These are phyloP conservation scores for Helianthus tuberosus DNA, from an alignment of 129 eudicot species.

Conservation along the genomic window DNA sequence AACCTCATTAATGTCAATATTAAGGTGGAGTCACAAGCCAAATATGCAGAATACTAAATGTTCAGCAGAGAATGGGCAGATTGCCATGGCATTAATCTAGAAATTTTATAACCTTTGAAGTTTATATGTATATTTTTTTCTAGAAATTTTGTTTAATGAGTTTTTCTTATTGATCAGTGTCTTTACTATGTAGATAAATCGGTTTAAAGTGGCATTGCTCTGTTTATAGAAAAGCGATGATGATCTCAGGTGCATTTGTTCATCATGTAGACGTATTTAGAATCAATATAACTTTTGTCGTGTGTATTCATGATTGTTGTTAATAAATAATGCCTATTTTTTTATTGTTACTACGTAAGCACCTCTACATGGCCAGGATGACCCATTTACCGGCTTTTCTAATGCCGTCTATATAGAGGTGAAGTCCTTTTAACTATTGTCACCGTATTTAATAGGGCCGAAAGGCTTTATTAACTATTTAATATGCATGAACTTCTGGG, in stretches of 20 bases:
- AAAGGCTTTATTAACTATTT: too few relatives aligned
- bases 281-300: too few relatives aligned
- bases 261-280: too few relatives aligned
- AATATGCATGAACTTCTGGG: too few relatives aligned
- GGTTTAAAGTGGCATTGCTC: constrained; percentile 73
- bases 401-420: too few relatives aligned
- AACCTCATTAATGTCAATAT: constrained; percentile 59
- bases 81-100: constrained; percentile 57
- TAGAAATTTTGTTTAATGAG: background rate
- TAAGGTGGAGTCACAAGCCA: constrained; percentile 89
- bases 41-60: constrained; percentile 72
- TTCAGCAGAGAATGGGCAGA: constrained; percentile 65
- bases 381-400: too few relatives aligned
- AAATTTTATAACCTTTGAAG: constrained; percentile 18
- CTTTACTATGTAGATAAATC: constrained; percentile 56
- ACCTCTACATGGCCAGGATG: too few relatives aligned
- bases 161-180: background rate
- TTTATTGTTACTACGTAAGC: too few relatives aligned
- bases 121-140: background rate
- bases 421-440: too few relatives aligned
- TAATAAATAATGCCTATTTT: too few relatives aligned
- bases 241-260: constrained; percentile 52
- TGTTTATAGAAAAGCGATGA: constrained; percentile 52
- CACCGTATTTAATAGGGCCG: too few relatives aligned
- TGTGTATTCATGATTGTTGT: too few relatives aligned